Base-by-base conservation (phyloP, 2,329 filamentous ascomycete species). In the Curvularia spicifera region DNA sequence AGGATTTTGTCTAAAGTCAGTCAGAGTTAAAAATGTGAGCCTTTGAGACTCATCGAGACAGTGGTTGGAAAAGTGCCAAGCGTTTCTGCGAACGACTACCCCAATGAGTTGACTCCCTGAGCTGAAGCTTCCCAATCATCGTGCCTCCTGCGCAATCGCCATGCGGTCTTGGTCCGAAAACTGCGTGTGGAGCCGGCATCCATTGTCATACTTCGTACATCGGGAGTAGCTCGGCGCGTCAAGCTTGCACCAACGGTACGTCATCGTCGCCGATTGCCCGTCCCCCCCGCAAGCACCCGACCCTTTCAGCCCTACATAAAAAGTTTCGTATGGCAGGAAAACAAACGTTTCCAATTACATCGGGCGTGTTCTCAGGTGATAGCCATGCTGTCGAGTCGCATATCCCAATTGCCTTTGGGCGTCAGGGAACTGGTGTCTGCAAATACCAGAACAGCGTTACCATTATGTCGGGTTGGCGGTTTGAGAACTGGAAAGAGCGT, bases 381-480 rank as follows among this genome's bases (percentile, higher is more conserved):
- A 1, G 52, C 18, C 12, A 51, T 52, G 48, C 31, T 49, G 39
- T 60, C 52, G 18, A 45, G 51, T 35, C 57, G 56, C 8, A 24
- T 69, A 20, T 56, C 63, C 37, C 60, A 67, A 59, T 57, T 73
- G 51, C 68, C 71, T 10, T 53, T 55, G 28, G 58, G 66, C 24
- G 39, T 71, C 15, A 62, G 58, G 15, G 68, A 69, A 37, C 24
- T 71, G 20, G 48, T 70, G 12, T 52, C 56, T 29, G 47, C 57
- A 20, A 58, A 29, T 43, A n/a, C 60, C 15, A 57, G 47, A 45
- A 26, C 31, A 9, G 51, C 49, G 18, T 18, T 37, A 29, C 28
- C 51, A 22, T 3, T 13, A 31, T 52, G 12, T 31, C 43, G 50
- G 35, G 39, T 43, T 50, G 43, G 40, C 13, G 37, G 51, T 45